A percentile compares a stretch with the other conserved stretches of the same genome.
phyloP scores from a whole-genome alignment of 495 filamentous ascomycete genomes.

The Daldinia caldariorum region DNA sequence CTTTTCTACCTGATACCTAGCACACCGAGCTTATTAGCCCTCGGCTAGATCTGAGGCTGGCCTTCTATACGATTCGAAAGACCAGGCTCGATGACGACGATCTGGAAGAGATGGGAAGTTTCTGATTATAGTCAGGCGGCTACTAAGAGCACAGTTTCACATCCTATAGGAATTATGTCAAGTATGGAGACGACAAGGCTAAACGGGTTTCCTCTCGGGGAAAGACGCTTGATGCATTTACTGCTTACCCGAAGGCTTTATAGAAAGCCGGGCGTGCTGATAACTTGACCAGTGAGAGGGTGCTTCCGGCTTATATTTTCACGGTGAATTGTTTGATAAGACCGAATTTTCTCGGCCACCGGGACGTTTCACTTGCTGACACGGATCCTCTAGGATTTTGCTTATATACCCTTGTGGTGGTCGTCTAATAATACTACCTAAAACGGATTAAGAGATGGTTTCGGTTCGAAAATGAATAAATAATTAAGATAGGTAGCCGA shows the following conservation, averaged over 20 bases:
- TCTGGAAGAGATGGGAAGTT: slow-evolving; percentile 3
- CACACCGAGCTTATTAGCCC: slow-evolving; percentile 2
- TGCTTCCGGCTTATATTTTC: slow-evolving; percentile 14
- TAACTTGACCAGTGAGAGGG: slow-evolving; percentile 9
- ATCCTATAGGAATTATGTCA: background rate
- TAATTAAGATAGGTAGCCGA: background rate
- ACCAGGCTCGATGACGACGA: background rate
- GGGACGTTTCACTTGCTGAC: slow-evolving; percentile 25
- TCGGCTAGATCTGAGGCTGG: slow-evolving; percentile 1
- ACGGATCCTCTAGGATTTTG: slow-evolving; percentile 38
- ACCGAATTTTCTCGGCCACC: slow-evolving; percentile 7
- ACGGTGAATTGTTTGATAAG: slow-evolving; percentile 16
- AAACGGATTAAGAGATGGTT: background rate
- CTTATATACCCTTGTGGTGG: background rate
- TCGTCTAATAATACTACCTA: too few species aligned
- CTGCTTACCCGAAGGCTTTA: slow-evolving; percentile 25
- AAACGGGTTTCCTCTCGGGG: slow-evolving; percentile 12
- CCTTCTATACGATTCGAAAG: slow-evolving; percentile 12
- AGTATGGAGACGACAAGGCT: slow-evolving; percentile 9
- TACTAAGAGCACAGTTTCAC: slow-evolving; percentile 2
- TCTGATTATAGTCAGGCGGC: slow-evolving; percentile 6
- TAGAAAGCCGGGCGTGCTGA: background rate
- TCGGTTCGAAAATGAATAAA: too few species aligned
- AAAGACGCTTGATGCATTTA: slow-evolving; percentile 4
- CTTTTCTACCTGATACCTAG: slow-evolving; percentile 7